Evolutionary conservation across 2,329 filamentous ascomycete species (phyloP).

Genomic region (Verticillium dahliae): DNA sequence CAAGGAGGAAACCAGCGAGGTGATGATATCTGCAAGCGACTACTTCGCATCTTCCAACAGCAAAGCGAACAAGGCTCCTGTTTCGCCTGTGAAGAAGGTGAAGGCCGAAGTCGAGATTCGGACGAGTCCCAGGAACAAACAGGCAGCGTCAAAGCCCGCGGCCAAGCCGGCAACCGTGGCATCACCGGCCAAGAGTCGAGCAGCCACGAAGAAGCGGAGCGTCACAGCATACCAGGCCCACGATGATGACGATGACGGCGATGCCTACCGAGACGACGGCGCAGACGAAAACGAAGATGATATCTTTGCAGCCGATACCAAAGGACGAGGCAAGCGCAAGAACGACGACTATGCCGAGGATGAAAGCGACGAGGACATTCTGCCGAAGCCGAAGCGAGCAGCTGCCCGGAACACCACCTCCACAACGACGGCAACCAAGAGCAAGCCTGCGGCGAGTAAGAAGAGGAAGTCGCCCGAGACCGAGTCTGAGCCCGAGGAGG

Average conservation of each 20-base stretch:
- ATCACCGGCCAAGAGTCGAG: constrained; percentile 19
- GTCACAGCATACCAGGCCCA: constrained; percentile 33
- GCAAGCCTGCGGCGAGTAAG: constrained; percentile 35
- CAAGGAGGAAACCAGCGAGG: constrained; percentile 37
- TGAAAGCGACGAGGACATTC: constrained; percentile 63
- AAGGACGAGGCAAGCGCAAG: constrained; percentile 57
- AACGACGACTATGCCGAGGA: constrained; percentile 72
- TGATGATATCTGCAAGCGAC: constrained; percentile 47
- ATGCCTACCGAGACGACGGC: constrained; percentile 59
- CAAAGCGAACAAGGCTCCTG: constrained; percentile 29
- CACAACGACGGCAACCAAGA: constrained; percentile 19
- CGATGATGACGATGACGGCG: constrained; percentile 42
- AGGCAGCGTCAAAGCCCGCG: constrained; percentile 17
- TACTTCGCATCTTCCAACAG: constrained; percentile 46
- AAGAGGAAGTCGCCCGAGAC: constrained; percentile 53
- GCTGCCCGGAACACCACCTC: constrained; percentile 28
- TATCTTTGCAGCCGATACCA: constrained; percentile 71
- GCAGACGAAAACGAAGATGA: constrained; percentile 71
- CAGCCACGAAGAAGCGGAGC: constrained; percentile 33
- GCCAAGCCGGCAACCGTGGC: constrained; percentile 17
- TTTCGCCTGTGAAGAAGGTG: constrained; percentile 27
- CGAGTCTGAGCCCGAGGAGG: constrained; percentile 49
- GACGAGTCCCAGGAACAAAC: constrained; percentile 45
- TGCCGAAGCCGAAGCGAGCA: constrained; percentile 54
- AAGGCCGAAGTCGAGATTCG: constrained; percentile 39